A percentile compares a stretch with the other conserved stretches of the same genome.
phyloP scores from a whole-genome alignment of 768 basidiomycete species.

The Lactifluus pinguis region DNA sequence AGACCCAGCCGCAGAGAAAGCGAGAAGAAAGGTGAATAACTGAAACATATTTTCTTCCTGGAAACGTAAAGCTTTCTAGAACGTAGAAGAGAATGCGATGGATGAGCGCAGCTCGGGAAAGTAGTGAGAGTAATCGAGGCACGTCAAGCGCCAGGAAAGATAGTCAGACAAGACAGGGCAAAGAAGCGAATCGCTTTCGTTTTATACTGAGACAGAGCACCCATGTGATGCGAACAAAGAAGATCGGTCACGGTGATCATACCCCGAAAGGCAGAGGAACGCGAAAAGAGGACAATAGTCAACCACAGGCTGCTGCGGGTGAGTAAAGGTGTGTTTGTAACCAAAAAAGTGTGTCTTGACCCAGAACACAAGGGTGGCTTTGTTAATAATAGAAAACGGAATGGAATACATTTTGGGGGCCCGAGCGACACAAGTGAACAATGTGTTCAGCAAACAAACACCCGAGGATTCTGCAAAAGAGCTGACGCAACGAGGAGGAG shows the following conservation, averaged over 20 bases:
- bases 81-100: neutral
- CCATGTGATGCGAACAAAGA: neutral
- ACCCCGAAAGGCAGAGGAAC: neutral
- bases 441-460: neutral
- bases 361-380: neutral
- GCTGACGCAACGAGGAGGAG: neutral
- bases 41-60: constrained; percentile 26
- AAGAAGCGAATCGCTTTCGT: neutral
- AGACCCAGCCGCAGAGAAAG: constrained; percentile 27
- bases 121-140: neutral
- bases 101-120: constrained; percentile 13
- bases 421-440: neutral
- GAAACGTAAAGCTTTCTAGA: neutral
- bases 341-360: neutral
- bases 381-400: neutral
- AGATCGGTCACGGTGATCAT: neutral
- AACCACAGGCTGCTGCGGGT: neutral
- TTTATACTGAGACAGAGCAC: constrained; percentile 2
- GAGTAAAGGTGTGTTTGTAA: neutral
- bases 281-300: neutral
- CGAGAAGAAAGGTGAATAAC: constrained; percentile 25
- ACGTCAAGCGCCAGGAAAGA: constrained; percentile 10
- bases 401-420: neutral
- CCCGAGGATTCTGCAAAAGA: neutral
- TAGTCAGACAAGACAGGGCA: neutral